Conservation (phyloP, 2,329 filamentous ascomycete species). For the Xylariaceae sp. region DNA sequence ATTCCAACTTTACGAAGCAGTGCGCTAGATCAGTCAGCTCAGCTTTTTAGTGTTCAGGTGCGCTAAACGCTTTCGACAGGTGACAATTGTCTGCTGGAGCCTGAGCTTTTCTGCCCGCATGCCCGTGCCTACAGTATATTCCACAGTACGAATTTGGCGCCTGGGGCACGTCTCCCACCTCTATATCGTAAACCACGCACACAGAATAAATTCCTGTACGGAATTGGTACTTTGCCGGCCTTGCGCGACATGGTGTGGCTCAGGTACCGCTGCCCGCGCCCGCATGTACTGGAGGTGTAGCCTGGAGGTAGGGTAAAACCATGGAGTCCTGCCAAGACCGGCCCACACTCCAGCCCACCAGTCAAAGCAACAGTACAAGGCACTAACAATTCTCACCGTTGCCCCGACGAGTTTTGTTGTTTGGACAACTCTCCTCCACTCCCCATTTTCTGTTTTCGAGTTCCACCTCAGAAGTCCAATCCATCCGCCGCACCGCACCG, state of each 20-base stretch:
- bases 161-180: no score
- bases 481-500: slow-evolving; percentile 1
- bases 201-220: no score
- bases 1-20: no score
- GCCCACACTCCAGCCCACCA: slow-evolving; percentile 6
- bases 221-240: no score
- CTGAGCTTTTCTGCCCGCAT: not conserved
- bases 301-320: not conserved
- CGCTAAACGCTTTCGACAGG: not conserved
- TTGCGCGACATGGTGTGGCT: not conserved
- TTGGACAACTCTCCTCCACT: slow-evolving; percentile 24
- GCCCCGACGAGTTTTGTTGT: slow-evolving; percentile 33
- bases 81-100: not conserved
- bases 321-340: not conserved
- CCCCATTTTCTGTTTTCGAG: slow-evolving; percentile 23
- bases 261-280: no score
- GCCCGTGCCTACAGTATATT: not conserved
- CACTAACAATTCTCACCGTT: slow-evolving; percentile 24
- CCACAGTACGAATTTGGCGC: not conserved
- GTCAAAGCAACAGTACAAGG: slow-evolving; percentile 14
- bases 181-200: no score
- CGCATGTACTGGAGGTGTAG: not conserved
- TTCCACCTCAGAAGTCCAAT: slow-evolving; percentile 20
- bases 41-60: no score
- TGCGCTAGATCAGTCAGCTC: no score